Conservation (phyloP, 2,329 filamentous ascomycete species). For the Alternaria sp. region DNA sequence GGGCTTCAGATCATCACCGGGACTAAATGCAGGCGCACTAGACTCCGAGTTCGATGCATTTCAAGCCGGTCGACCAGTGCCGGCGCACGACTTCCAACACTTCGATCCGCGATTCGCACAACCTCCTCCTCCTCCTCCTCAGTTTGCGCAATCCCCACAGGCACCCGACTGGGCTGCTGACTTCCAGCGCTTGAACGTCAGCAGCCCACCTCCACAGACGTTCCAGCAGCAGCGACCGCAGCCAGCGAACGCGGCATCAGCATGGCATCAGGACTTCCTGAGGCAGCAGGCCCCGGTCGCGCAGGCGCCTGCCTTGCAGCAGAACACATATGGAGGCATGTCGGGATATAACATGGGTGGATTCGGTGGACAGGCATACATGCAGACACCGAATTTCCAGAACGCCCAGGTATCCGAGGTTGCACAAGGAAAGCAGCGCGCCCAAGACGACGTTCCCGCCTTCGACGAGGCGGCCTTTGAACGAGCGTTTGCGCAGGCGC, state of each 20-base stretch:
- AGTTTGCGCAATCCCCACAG: constrained; percentile 43
- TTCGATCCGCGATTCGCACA: constrained; percentile 48
- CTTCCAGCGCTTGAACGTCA: constrained; percentile 58
- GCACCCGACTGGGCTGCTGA: constrained; percentile 59
- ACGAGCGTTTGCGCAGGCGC: constrained; percentile 61
- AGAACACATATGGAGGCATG: constrained; percentile 38
- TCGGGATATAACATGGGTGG: constrained; percentile 39
- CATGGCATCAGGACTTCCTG: constrained; percentile 71
- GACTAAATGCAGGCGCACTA: constrained; percentile 62
- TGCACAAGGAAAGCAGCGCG: constrained; percentile 46
- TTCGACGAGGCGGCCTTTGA: constrained; percentile 66
- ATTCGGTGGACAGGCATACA: constrained; percentile 37
- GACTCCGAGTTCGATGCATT: constrained; percentile 76
- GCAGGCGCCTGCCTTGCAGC: constrained; percentile 40
- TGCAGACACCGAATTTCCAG: constrained; percentile 32
- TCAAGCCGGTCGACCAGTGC: constrained; percentile 60
- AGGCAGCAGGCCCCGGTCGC: constrained; percentile 47
- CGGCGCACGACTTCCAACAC: constrained; percentile 51
- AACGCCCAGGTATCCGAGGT: constrained; percentile 31
- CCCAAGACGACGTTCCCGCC: constrained; percentile 48
- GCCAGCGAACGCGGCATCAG: constrained; percentile 41
- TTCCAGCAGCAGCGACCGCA: constrained; percentile 56
- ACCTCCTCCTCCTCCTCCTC: constrained; percentile 48
- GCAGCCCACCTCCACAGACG: constrained; percentile 53
- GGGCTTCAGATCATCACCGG: constrained; percentile 68